phyloP scores from a whole-genome alignment of 2,329 filamentous ascomycete species.

The Sarocladium oryzae region DNA sequence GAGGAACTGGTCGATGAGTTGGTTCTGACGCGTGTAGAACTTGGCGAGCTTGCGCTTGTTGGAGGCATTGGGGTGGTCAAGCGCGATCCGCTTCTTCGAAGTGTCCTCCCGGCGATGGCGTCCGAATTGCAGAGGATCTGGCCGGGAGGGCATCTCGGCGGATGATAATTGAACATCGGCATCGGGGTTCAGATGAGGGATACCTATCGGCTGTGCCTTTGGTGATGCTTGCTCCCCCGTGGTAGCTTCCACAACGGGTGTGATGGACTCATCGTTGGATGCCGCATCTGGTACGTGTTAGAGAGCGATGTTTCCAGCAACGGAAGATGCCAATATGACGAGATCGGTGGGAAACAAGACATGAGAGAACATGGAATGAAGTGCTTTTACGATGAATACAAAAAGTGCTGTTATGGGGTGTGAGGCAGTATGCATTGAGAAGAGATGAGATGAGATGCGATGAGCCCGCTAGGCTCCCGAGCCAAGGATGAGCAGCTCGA shows the following conservation, averaged over 20 bases:
- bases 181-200: neutral
- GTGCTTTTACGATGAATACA: neutral
- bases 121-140: slow-evolving; percentile 33
- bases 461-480: neutral
- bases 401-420: neutral
- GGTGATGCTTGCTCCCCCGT: neutral
- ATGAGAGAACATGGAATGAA: neutral
- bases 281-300: neutral
- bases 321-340: neutral
- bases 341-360: neutral
- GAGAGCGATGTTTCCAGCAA: neutral
- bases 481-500: neutral
- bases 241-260: neutral
- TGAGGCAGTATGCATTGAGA: neutral
- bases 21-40: slow-evolving; percentile 42
- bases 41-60: slow-evolving; percentile 37
- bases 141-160: slow-evolving; percentile 2
- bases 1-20: slow-evolving; percentile 46
- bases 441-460: neutral
- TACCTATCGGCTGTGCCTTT: no score
- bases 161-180: slow-evolving; percentile 4
- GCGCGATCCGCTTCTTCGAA: slow-evolving; percentile 1
- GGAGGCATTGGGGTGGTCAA: slow-evolving; percentile 31
- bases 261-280: neutral
- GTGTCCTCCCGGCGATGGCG: slow-evolving; percentile 29